Conservation (phyloP, 23 red algal species). For the Gracilaria domingensis region DNA sequence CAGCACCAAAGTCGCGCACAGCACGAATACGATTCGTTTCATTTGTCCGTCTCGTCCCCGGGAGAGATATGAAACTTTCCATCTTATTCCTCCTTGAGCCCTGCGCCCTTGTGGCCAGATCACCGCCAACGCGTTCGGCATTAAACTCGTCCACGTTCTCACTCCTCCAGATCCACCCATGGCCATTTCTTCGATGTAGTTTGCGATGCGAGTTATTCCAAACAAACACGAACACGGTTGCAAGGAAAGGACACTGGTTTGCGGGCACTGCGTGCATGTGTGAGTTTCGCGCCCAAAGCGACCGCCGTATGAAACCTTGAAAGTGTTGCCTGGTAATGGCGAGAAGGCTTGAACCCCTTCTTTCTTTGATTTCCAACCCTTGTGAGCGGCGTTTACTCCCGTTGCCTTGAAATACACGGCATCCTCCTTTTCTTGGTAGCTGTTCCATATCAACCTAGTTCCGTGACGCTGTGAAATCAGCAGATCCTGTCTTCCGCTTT, state of each 20-base stretch:
- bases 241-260: conserved; percentile 71
- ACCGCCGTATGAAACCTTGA: conserved; percentile 85
- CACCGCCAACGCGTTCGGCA: conserved; percentile 94
- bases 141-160: conserved; percentile 93
- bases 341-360: conserved; percentile 40
- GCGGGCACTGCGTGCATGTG: conserved; percentile 91
- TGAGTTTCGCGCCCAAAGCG: conserved; percentile 69
- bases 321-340: conserved; percentile 81
- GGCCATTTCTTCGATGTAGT: conserved; percentile 95
- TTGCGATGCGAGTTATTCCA: conserved; percentile 89
- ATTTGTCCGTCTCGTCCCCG: conserved; percentile 71
- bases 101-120: conserved; percentile 70
- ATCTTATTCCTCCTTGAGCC: conserved; percentile 34
- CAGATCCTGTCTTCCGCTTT: conserved; percentile 88
- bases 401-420: conserved; percentile 81
- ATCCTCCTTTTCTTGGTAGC: conserved; percentile 54
- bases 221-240: conserved; percentile 90
- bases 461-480: conserved; percentile 67
- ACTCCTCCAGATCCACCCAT: conserved; percentile 75
- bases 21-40: conserved; percentile 66
- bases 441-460: conserved; percentile 83
- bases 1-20: conserved; percentile 56
- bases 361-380: conserved; percentile 3
- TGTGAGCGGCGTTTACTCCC: conserved; percentile 39
- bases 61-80: conserved; percentile 66